Evolutionary conservation across 805 yeast genomes (phyloP).

Genomic region (Ogataea polymorpha): DNA sequence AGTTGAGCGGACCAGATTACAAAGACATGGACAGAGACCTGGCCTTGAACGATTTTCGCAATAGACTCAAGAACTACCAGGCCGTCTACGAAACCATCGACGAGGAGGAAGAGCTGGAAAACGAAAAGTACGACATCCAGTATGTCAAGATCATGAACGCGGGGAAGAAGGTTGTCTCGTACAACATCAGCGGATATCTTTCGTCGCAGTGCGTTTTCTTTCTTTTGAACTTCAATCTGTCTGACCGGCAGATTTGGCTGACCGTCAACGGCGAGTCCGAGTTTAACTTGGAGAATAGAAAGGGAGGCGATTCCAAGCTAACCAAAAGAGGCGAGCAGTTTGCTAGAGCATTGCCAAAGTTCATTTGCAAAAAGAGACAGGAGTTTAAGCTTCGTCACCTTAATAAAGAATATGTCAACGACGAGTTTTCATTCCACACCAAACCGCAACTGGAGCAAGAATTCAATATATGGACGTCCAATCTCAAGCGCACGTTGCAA

Average conservation of each 20-base stretch:
- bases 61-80: slow-evolving; percentile 78
- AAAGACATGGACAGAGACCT: slow-evolving; percentile 74
- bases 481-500: slow-evolving; percentile 31
- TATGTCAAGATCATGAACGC: slow-evolving; percentile 64
- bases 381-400: slow-evolving; percentile 34
- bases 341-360: slow-evolving; percentile 35
- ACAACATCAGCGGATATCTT: slow-evolving; percentile 54
- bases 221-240: slow-evolving; percentile 39
- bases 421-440: slow-evolving; percentile 23
- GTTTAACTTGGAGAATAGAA: slow-evolving; percentile 24
- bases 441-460: slow-evolving; percentile 24
- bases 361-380: slow-evolving; percentile 32
- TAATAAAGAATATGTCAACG: slow-evolving; percentile 32
- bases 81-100: slow-evolving; percentile 88
- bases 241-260: slow-evolving; percentile 37
- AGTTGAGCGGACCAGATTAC: slow-evolving; percentile 92
- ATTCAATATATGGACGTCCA: slow-evolving; percentile 36
- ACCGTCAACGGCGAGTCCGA: slow-evolving; percentile 35
- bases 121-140: slow-evolving; percentile 46
- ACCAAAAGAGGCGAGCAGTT: slow-evolving; percentile 31
- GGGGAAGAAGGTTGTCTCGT: slow-evolving; percentile 53
- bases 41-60: slow-evolving; percentile 79
- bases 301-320: slow-evolving; percentile 34
- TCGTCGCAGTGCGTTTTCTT: slow-evolving; percentile 58
- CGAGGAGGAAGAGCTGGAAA: slow-evolving; percentile 46